Evolutionary conservation across 495 filamentous ascomycete genomes (phyloP), one percentile per base, ranked within the genome.

Genomic region (Lophiotrema nucula): DNA sequence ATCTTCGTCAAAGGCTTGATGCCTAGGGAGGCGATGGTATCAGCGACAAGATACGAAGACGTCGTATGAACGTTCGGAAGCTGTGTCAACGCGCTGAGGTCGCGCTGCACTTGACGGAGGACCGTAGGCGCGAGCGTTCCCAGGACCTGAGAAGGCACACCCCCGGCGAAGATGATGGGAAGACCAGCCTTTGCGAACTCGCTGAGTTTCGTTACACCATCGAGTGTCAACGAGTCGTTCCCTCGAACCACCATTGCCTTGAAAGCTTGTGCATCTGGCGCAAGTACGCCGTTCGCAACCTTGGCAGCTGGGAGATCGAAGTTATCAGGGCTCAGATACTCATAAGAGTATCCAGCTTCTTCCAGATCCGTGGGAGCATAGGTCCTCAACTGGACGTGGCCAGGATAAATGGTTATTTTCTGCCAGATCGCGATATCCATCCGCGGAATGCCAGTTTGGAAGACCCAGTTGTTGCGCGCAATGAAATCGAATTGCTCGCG

Each of bases 301-400:
- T 56, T 56, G 11, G 43, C 52, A 33, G 52, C 39, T 8, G 52
- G 52, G n/a, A 56, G 41, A 31, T 56, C 16, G 24, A 56, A 27
- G 19, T 56, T 56, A 25, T 56, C 52, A 11, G 52, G 52, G 23
- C 52, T 56, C 23, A 56, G 52, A 47, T 56, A 56, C 18, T 56
- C 41, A 18, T 56, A 56, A 11, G 52, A 56, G 26, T 56, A 56
- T 11, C 52, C 52, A 22, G 42, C 26, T 18, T 45, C 16, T 31
- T 56, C 52, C 10, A 56, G 41, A 38, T 56, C 52, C 4, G 52
- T 47, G 18, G 52, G 52, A 15, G 31, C 52, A 42, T 56, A 56
- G 3, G 52, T 56, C 15, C 52, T 31, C 23, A 45, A 16, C 28
- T 56, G 39, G 6, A 56, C 47, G 24, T 56, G 52, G 2, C 52